Evolutionary conservation across 2,329 filamentous ascomycete species (phyloP).

Genomic region (Aureobasidium zeae): DNA sequence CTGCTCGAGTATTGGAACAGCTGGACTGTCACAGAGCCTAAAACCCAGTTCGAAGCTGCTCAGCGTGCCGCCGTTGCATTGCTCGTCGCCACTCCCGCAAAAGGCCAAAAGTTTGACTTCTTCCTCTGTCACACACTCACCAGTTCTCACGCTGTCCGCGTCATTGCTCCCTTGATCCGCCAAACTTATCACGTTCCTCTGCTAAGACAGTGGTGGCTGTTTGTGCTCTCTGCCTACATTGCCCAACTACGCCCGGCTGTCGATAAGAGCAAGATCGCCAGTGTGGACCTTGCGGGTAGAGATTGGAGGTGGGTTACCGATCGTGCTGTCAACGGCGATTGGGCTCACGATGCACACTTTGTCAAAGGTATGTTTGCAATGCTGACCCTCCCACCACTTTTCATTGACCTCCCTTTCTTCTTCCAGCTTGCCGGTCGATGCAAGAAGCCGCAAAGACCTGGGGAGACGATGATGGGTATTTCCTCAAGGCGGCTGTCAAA

Average conservation of each 20-base stretch:
- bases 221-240: conserved; percentile 70
- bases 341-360: conserved; percentile 68
- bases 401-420: neutral
- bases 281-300: conserved; percentile 52
- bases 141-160: conserved; percentile 77
- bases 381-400: neutral
- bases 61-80: conserved; percentile 51
- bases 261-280: conserved; percentile 53
- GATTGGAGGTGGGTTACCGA: conserved; percentile 70
- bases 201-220: conserved; percentile 82
- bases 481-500: conserved; percentile 58
- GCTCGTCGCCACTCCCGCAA: conserved; percentile 47
- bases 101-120: conserved; percentile 62
- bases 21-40: conserved; percentile 63
- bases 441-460: conserved; percentile 65
- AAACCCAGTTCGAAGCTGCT: conserved; percentile 65
- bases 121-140: conserved; percentile 75
- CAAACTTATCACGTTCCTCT: conserved; percentile 61
- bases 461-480: conserved; percentile 58
- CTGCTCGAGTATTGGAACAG: conserved; percentile 86
- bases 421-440: conserved; percentile 58
- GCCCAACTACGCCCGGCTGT: conserved; percentile 64
- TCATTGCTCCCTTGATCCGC: conserved; percentile 71
- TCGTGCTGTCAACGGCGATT: conserved; percentile 58
- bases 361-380: conserved; percentile 63